phyloP scores from a whole-genome alignment of 352 stramenopile species.

The Globisporangium nodosum region DNA sequence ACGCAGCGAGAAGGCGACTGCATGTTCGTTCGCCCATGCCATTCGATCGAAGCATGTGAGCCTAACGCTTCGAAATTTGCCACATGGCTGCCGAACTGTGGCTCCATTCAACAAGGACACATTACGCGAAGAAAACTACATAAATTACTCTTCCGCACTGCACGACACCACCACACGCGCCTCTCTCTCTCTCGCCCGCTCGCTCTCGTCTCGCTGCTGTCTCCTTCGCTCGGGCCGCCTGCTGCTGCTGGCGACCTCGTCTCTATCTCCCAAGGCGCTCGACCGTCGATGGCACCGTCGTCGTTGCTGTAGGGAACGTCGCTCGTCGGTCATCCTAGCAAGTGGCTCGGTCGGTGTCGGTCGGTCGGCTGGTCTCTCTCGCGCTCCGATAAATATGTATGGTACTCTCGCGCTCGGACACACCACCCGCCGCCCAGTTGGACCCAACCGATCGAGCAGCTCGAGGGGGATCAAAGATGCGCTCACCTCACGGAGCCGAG shows the following conservation, averaged over 20 bases:
- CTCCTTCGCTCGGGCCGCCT: not conserved
- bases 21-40: not conserved
- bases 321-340: not conserved
- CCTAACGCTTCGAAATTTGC: not conserved
- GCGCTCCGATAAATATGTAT: slow-evolving; percentile 5
- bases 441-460: not conserved
- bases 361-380: not conserved
- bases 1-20: not conserved
- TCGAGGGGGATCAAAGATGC: too few relatives aligned
- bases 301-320: not conserved
- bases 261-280: not conserved
- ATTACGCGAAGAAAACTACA: not conserved
- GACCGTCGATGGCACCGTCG: not conserved
- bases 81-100: too few relatives aligned
- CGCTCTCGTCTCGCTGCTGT: not conserved
- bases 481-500: slow-evolving; percentile 23
- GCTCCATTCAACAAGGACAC: too few relatives aligned
- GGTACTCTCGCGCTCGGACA: not conserved
- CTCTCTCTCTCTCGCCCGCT: not conserved
- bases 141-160: not conserved
- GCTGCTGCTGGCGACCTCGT: not conserved
- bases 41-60: too few relatives aligned
- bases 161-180: not conserved
- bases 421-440: not conserved
- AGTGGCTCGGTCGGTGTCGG: not conserved